A percentile compares a stretch with the other conserved stretches of the same genome.
phyloP scores from a whole-genome alignment of 1,139 yeast species.

The Hansenula lynferdii region DNA sequence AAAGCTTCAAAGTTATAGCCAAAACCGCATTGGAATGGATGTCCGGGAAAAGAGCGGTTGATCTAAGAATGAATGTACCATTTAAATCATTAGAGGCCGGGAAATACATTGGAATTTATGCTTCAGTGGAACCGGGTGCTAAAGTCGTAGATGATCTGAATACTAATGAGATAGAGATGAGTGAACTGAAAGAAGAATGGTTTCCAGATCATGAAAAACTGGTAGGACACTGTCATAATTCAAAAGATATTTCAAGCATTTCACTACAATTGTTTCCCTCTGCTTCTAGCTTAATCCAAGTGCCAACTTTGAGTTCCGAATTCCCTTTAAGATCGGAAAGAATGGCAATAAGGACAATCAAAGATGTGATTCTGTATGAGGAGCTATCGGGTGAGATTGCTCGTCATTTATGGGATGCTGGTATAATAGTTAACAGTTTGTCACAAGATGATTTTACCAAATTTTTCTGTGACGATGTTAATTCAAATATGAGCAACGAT shows the following conservation, averaged over 20 bases:
- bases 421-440: slow-evolving; percentile 15
- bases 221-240: slow-evolving; percentile 3
- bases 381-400: slow-evolving; percentile 25
- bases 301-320: slow-evolving; percentile 8
- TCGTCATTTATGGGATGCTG: slow-evolving; percentile 27
- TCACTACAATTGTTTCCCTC: slow-evolving; percentile 11
- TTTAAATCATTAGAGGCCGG: slow-evolving; percentile 5
- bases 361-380: slow-evolving; percentile 12
- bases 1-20: slow-evolving; percentile 3
- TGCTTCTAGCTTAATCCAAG: slow-evolving; percentile 12
- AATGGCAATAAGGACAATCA: slow-evolving; percentile 11
- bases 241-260: neutral
- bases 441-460: slow-evolving; percentile 3
- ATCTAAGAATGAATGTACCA: slow-evolving; percentile 5
- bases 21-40: slow-evolving; percentile 10
- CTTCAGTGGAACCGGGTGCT: slow-evolving; percentile 4
- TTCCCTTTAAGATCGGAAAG: slow-evolving; percentile 16
- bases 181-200: slow-evolving; percentile 9
- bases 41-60: slow-evolving; percentile 17
- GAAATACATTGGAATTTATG: slow-evolving; percentile 9
- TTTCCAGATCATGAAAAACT: slow-evolving; percentile 6
- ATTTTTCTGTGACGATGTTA: slow-evolving; percentile 3
- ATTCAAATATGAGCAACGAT: neutral
- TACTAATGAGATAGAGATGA: slow-evolving; percentile 6
- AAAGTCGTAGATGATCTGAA: slow-evolving; percentile 10